Percentiles rank a stretch among this genome's conserved stretches.
Evolutionary conservation across 108 stramenopile species (phyloP).

Genomic region (Schizochytrium sp.): DNA sequence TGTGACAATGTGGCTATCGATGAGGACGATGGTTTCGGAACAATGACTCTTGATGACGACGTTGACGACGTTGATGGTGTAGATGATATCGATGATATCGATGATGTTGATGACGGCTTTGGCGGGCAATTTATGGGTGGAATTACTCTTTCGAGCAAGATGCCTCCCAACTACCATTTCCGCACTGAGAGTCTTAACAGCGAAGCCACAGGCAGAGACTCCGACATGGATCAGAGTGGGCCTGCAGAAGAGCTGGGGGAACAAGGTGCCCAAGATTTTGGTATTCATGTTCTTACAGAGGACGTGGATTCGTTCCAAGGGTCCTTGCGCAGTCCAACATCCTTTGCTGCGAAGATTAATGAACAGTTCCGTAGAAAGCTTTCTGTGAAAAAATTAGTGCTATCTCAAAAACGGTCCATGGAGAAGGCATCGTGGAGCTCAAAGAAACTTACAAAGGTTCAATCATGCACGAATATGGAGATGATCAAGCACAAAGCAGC

Average conservation of each 20-base stretch:
- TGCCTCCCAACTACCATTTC: no score
- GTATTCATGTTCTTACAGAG: conserved; percentile 3
- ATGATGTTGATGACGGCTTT: no score
- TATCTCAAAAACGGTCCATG: conserved; percentile 9
- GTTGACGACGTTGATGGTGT: no score
- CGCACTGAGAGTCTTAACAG: no score
- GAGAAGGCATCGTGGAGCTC: background rate
- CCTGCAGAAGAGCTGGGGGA: background rate
- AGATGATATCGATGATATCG: no score
- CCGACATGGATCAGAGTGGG: background rate
- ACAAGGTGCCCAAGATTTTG: background rate
- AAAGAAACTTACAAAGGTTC: background rate
- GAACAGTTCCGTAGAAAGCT: background rate
- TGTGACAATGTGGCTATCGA: no score
- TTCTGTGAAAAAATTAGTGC: background rate
- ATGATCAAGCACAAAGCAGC: background rate
- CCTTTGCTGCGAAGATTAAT: background rate
- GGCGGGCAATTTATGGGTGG: no score
- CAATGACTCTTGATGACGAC: no score
- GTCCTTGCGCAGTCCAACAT: background rate
- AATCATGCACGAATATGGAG: background rate
- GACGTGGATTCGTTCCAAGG: background rate
- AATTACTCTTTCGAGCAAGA: no score
- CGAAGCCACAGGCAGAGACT: no score
- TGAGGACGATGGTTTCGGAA: no score